These are phyloP conservation scores for Hortiboletus campestris DNA, from an alignment of 768 basidiomycete genomes.

Conservation along the genomic window DNA sequence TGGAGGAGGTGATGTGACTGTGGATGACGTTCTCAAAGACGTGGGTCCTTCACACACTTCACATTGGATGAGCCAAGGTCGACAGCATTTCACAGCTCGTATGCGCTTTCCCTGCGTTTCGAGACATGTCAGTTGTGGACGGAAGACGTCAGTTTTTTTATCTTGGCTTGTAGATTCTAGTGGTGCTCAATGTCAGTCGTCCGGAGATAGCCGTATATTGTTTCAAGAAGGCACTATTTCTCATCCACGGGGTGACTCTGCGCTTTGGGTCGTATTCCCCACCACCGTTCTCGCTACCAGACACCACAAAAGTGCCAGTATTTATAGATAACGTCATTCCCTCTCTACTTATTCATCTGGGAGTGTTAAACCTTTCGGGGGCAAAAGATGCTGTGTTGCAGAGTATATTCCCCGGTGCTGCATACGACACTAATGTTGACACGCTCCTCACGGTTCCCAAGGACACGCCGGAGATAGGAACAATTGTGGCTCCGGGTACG, in stretches of 20 bases:
- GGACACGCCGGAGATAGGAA: slow-evolving; percentile 7
- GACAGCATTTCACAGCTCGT: slow-evolving; percentile 52
- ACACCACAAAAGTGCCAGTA: slow-evolving; percentile 56
- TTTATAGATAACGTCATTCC: slow-evolving; percentile 84
- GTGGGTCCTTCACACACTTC: slow-evolving; percentile 38
- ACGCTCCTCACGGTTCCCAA: slow-evolving; percentile 38
- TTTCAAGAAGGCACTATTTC: slow-evolving; percentile 87
- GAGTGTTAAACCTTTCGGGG: slow-evolving; percentile 65
- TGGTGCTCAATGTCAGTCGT: neutral
- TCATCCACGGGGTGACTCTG: slow-evolving; percentile 64
- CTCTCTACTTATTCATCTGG: slow-evolving; percentile 76
- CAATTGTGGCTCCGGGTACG: slow-evolving; percentile 7
- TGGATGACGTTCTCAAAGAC: slow-evolving; percentile 62
- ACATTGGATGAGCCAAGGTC: slow-evolving; percentile 1
- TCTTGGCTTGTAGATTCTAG: neutral
- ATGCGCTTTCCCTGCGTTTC: slow-evolving; percentile 75
- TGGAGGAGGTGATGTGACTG: slow-evolving; percentile 34
- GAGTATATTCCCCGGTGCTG: slow-evolving; percentile 48
- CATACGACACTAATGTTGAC: slow-evolving; percentile 37
- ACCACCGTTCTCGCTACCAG: slow-evolving; percentile 60
- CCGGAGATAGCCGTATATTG: slow-evolving; percentile 66
- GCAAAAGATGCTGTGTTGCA: slow-evolving; percentile 41
- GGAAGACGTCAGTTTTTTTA: slow-evolving; percentile 48
- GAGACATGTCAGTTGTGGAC: slow-evolving; percentile 69
- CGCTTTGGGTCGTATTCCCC: slow-evolving; percentile 60